Conservation (phyloP, 192 early-diverging fungal genomes). For the Backusella tarrabulga region DNA sequence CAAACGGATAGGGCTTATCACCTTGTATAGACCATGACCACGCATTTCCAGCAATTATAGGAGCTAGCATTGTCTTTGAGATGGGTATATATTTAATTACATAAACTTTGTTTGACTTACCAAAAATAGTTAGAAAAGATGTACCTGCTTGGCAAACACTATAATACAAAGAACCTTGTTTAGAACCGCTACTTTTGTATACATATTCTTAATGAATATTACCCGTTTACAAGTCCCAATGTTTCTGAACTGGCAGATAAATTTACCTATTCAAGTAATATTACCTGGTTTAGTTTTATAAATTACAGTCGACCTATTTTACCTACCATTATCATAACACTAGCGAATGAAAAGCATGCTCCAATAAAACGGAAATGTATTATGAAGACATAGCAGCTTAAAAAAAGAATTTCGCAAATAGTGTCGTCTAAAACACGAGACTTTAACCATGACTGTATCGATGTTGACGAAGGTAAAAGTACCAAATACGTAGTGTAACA, state of each 20-base stretch:
- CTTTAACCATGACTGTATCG: constrained; percentile 26
- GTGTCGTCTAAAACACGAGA: constrained; percentile 2
- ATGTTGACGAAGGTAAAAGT: constrained; percentile 28
- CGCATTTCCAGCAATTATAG: constrained; percentile 48
- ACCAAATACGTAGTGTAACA: constrained; percentile 38
- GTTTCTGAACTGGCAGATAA: constrained; percentile 47
- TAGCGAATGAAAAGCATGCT: constrained; percentile 35
- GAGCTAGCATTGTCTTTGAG: constrained; percentile 38
- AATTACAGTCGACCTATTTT: background rate
- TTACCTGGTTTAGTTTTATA: background rate
- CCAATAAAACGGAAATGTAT: constrained; percentile 2
- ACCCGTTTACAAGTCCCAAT: constrained; percentile 57
- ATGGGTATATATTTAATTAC: background rate
- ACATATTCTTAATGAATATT: background rate
- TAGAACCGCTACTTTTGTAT: background rate
- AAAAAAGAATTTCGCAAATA: constrained; percentile 10
- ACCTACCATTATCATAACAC: constrained; percentile 50
- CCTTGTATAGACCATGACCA: constrained; percentile 55
- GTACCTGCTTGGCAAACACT: constrained; percentile 49
- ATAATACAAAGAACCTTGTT: background rate
- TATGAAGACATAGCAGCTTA: background rate
- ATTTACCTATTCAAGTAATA: constrained; percentile 38
- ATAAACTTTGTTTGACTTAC: background rate
- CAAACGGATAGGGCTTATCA: constrained; percentile 47
- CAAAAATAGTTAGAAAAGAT: constrained; percentile 33